Evolutionary conservation across 75 land plant species (phyloP).

Genomic region (Cunninghamia lanceolata): DNA sequence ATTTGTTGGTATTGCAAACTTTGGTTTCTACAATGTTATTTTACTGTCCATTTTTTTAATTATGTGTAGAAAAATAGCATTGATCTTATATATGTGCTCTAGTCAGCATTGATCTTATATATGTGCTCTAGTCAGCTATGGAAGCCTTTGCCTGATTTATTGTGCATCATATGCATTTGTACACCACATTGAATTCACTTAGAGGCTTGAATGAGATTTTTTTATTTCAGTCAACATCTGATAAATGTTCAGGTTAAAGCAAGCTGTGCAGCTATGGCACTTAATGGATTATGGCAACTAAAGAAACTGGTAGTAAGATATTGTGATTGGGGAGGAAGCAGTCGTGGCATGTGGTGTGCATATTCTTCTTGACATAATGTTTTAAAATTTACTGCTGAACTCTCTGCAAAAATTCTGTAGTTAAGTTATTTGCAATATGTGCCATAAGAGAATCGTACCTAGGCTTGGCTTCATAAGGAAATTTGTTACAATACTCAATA

Average conservation of each 20-base stretch:
- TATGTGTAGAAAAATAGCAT: not conserved
- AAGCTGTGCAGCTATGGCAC: slow-evolving; percentile 36
- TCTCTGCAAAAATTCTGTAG: not conserved
- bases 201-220: not conserved
- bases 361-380: not conserved
- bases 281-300: slow-evolving; percentile 90
- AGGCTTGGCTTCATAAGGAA: too few species aligned
- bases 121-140: not conserved
- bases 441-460: not conserved
- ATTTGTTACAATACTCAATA: too few species aligned
- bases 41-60: not conserved
- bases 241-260: slow-evolving; percentile 1
- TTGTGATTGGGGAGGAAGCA: slow-evolving; percentile 88
- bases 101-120: too few species aligned
- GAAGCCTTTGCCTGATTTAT: not conserved
- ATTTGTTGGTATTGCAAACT: not conserved
- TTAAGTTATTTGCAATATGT: not conserved
- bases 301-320: slow-evolving; percentile 79
- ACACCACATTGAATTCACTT: not conserved
- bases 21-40: not conserved
- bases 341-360: slow-evolving; percentile 72
- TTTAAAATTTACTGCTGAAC: not conserved
- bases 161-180: slow-evolving; percentile 1
- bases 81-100: too few species aligned
- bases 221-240: not conserved